Percentiles rank a stretch among this genome's conserved stretches.
These are phyloP conservation scores for Russula sp. DNA, from an alignment of 768 basidiomycete genomes.

Conservation along the genomic window DNA sequence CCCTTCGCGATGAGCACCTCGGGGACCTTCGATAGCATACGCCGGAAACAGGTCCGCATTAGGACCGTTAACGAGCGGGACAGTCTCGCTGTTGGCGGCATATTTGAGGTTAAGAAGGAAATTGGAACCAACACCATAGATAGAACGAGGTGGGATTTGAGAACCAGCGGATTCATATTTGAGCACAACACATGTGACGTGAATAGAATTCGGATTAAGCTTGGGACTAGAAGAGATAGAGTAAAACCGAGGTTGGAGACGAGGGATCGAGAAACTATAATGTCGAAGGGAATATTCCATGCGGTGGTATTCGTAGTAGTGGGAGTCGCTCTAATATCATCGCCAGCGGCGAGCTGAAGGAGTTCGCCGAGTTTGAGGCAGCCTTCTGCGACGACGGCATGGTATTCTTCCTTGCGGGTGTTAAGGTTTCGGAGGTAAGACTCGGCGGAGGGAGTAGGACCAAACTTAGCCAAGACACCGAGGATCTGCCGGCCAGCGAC, in stretches of 20 bases:
- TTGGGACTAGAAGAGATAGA: constrained; percentile 99
- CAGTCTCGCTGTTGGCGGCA: constrained; percentile 58
- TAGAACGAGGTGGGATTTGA: constrained; percentile 57
- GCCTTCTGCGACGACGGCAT: constrained; percentile 67
- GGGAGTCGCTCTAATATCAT: constrained; percentile 58
- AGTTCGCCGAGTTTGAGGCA: constrained; percentile 93
- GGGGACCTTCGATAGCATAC: constrained; percentile 89
- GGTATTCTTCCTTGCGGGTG: constrained; percentile 85
- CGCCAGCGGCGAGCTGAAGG: constrained; percentile 84
- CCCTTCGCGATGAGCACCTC: constrained; percentile 74
- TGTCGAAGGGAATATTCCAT: constrained; percentile 95
- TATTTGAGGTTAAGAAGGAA: constrained; percentile 91
- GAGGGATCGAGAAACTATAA: constrained; percentile 89
- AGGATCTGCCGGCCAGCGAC: constrained; percentile 93
- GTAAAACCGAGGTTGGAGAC: constrained; percentile 96
- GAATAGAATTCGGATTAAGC: constrained; percentile 81
- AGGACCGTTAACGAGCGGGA: constrained; percentile 44
- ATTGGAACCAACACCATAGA: constrained; percentile 92
- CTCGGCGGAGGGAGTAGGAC: constrained; percentile 76
- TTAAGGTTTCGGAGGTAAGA: constrained; percentile 72
- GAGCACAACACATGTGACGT: constrained; percentile 93
- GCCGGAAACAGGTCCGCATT: constrained; percentile 51
- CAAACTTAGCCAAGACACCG: constrained; percentile 81
- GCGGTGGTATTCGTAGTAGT: constrained; percentile 71
- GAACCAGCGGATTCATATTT: constrained; percentile 76